Conservation (phyloP, 345 rosid genomes). For the Salix exigua region DNA sequence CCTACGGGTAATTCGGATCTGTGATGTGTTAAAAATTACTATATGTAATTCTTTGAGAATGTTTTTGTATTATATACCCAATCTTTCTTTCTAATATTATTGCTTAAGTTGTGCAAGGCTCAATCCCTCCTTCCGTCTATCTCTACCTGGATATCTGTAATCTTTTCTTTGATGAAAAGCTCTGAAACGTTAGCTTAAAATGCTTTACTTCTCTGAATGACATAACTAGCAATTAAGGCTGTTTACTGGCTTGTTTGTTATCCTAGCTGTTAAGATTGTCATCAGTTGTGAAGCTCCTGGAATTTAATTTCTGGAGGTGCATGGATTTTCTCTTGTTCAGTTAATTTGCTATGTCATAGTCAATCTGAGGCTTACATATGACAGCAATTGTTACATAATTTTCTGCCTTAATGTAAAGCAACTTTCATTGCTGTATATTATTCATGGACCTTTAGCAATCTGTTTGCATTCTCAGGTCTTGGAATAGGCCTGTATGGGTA, state of each 20-base stretch:
- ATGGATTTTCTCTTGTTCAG: background rate
- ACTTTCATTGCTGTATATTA: background rate
- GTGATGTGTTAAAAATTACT: slow-evolving; percentile 17
- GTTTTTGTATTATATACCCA: background rate
- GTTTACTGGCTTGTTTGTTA: background rate
- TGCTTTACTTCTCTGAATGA: background rate
- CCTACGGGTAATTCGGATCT: slow-evolving; percentile 20
- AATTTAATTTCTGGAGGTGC: background rate
- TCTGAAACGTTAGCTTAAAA: background rate
- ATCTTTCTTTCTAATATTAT: background rate
- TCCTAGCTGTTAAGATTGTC: background rate
- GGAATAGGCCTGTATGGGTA: background rate
- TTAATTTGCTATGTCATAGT: background rate
- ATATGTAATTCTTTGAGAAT: slow-evolving; percentile 1
- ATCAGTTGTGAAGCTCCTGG: background rate
- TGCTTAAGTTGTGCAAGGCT: background rate
- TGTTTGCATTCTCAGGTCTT: background rate
- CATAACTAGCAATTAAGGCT: background rate
- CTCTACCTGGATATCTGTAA: background rate
- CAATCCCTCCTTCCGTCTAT: background rate
- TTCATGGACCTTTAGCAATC: background rate
- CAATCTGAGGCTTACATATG: background rate
- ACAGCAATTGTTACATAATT: too few relatives aligned
- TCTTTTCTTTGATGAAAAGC: background rate
- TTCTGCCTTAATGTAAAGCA: too few relatives aligned